A percentile compares a stretch with the other conserved stretches of the same genome.
Conservation (phyloP, 1,139 yeast genomes). For the Lodderomyces jiufengensis region DNA sequence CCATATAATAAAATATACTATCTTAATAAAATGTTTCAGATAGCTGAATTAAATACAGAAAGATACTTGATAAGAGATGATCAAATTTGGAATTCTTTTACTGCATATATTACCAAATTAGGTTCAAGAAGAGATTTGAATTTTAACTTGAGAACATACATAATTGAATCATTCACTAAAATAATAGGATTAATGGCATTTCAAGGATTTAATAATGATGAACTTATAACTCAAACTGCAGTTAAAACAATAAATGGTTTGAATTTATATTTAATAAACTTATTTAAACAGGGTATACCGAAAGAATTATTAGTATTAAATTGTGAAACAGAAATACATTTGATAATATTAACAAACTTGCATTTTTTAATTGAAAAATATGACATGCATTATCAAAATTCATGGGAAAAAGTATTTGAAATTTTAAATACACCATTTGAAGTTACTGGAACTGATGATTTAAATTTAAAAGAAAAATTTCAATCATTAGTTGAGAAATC, state of each 20-base stretch:
- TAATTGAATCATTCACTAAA: constrained; percentile 47
- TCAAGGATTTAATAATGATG: constrained; percentile 38
- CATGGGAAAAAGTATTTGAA: constrained; percentile 72
- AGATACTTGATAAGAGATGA: constrained; percentile 43
- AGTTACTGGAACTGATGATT: constrained; percentile 27
- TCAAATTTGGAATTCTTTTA: constrained; percentile 45
- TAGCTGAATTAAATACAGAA: constrained; percentile 47
- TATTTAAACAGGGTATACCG: constrained; percentile 37
- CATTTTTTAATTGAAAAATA: constrained; percentile 71
- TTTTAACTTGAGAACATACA: constrained; percentile 43
- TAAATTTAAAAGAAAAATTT: constrained; percentile 33
- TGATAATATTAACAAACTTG: constrained; percentile 57
- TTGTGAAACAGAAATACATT: constrained; percentile 65
- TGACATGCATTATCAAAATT: constrained; percentile 48
- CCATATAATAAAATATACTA: constrained; percentile 42
- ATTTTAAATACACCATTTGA: constrained; percentile 69
- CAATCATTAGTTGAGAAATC: constrained; percentile 55
- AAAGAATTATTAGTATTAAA: constrained; percentile 42
- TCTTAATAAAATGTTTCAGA: constrained; percentile 35
- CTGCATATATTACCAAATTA: constrained; percentile 38
- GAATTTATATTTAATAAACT: constrained; percentile 25
- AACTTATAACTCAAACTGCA: constrained; percentile 26
- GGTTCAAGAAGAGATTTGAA: constrained; percentile 36
- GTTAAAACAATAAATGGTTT: constrained; percentile 36
- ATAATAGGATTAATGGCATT: constrained; percentile 46